Base-by-base conservation (phyloP, 345 rosid genomes). In the Dipteronia dyeriana region DNA sequence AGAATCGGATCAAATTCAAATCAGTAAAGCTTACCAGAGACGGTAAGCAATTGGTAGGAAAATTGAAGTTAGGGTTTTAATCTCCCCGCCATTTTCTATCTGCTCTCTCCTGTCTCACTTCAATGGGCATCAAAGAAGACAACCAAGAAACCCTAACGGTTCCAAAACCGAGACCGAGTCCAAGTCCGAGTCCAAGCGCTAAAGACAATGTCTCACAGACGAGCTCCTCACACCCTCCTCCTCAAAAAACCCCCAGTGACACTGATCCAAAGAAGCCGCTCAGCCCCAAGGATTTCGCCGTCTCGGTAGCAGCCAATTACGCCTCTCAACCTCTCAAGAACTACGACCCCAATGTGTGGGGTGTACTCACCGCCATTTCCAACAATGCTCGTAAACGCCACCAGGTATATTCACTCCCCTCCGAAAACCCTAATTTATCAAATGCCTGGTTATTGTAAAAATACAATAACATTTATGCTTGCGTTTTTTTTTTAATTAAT, bases 291-390 rank as follows among this genome's bases (percentile, higher is more conserved):
- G 88, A 87, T 14, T 89, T 85, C 85, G 82, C 92, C 39, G 65
- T 82, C 82, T 86, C 92, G 19, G 90, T 76, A 47, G 97, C 98
- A 69, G 75, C 87, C 74, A 91, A 84, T 23, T 75, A 90, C 83
- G 77, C 97, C 45, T 80, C 97, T 31, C 93, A 92, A 84, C 91
- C 95, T 61, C 88, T 96, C 57, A 86, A 82, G 59, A 86, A 88
- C 81, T 78, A 80, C 74, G 97, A 91, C 64, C 86, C 92, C 1
- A 66, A 83, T 53, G 99, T 92, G 39, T 96, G 97, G 98, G 98
- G 91, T 3, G 95, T 96, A 71, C 98, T 96, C 79, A 94, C 97
- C 71, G 98, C 97, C 13, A 89, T 94, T 76, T 90, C 97, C 67
- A 80, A 68, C 83, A 86, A 80, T 68, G 95, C 99, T 43, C 94